These are phyloP conservation scores for Candida tropicalis DNA, from an alignment of 1,139 yeast genomes.

Conservation along the genomic window DNA sequence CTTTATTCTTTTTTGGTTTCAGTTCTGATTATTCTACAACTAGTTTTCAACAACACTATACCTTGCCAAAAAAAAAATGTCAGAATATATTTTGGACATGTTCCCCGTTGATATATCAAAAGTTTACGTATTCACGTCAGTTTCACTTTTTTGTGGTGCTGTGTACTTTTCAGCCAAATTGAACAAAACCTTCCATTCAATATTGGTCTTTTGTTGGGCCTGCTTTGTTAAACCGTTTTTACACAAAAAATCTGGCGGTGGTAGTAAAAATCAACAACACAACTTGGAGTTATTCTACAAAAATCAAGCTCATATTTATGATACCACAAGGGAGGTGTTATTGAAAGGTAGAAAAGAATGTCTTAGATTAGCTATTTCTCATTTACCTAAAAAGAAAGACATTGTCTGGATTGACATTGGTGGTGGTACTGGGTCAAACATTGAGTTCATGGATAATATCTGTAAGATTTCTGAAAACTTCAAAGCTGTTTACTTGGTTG, in stretches of 20 bases:
- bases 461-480: conserved; percentile 54
- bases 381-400: conserved; percentile 44
- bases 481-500: conserved; percentile 70
- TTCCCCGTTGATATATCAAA: conserved; percentile 18
- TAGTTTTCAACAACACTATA: neutral
- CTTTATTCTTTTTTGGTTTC: neutral
- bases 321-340: conserved; percentile 62
- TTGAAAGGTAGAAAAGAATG: conserved; percentile 74
- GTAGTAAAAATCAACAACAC: conserved; percentile 47
- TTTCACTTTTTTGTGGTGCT: conserved; percentile 20
- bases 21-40: neutral
- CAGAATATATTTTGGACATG: conserved; percentile 14
- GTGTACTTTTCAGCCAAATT: conserved; percentile 22
- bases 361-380: conserved; percentile 59
- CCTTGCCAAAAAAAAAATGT: conserved; percentile 12
- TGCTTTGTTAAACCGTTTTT: conserved; percentile 75
- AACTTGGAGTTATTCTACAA: conserved; percentile 73
- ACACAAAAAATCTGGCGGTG: conserved; percentile 22
- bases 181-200: conserved; percentile 31
- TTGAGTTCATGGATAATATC: conserved; percentile 69
- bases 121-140: conserved; percentile 18
- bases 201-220: conserved; percentile 46
- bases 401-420: conserved; percentile 85
- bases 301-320: conserved; percentile 77
- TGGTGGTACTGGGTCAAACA: conserved; percentile 84